Conservation (phyloP, 1,139 yeast genomes). For the Lodderomyces pseudojiufengensis region DNA sequence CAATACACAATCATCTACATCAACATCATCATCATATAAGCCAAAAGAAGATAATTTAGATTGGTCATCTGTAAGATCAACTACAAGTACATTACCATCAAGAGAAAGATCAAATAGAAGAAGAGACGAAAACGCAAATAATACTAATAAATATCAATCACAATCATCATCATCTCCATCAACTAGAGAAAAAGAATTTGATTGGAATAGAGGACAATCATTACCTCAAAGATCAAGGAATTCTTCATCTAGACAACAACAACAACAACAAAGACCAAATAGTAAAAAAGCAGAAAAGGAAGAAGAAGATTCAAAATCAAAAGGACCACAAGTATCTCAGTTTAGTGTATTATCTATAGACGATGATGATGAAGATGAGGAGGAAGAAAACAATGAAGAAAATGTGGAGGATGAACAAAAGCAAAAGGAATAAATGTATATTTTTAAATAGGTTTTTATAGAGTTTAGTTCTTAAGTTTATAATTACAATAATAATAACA, state of each 20-base stretch:
- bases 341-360: slow-evolving; percentile 60
- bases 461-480: slow-evolving; percentile 1
- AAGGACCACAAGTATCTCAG: slow-evolving; percentile 52
- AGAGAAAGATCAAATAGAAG: slow-evolving; percentile 28
- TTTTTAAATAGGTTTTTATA: slow-evolving; percentile 12
- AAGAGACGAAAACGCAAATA: slow-evolving; percentile 23
- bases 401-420: slow-evolving; percentile 7
- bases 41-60: slow-evolving; percentile 51
- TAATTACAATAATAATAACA: not conserved
- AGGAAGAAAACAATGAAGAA: slow-evolving; percentile 19
- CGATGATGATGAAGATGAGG: slow-evolving; percentile 56
- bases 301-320: slow-evolving; percentile 26
- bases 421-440: too few species aligned
- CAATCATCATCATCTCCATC: slow-evolving; percentile 35
- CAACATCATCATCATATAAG: slow-evolving; percentile 37
- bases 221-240: slow-evolving; percentile 22
- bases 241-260: slow-evolving; percentile 4
- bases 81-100: slow-evolving; percentile 33
- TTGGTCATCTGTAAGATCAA: slow-evolving; percentile 56
- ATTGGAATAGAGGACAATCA: slow-evolving; percentile 31
- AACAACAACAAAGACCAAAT: too few species aligned
- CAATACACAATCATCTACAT: too few species aligned
- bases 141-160: slow-evolving; percentile 2
- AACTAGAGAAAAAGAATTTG: slow-evolving; percentile 31
- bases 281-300: slow-evolving; percentile 9